Evolutionary conservation across 768 basidiomycete genomes (phyloP).

Genomic region (Tricholoma terreum): DNA sequence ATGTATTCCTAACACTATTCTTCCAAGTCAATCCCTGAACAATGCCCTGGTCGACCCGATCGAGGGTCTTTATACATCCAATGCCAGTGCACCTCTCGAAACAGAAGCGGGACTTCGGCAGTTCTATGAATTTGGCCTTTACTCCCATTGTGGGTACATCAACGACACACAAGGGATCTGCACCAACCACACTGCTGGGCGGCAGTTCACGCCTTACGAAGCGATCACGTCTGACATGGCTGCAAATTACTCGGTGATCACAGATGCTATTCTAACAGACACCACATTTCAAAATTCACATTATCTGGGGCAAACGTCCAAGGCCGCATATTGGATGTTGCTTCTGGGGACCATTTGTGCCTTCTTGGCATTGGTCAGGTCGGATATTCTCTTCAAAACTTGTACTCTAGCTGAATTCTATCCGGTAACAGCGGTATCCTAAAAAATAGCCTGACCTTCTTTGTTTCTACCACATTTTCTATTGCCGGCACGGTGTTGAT

Average conservation of each 20-base stretch:
- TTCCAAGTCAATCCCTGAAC: slow-evolving; percentile 48
- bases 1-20: neutral
- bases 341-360: slow-evolving; percentile 70
- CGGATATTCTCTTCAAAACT: slow-evolving; percentile 24
- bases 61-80: slow-evolving; percentile 60
- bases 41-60: slow-evolving; percentile 55
- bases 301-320: slow-evolving; percentile 61
- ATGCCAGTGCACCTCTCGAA: slow-evolving; percentile 60
- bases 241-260: slow-evolving; percentile 55
- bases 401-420: neutral
- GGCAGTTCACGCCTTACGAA: slow-evolving; percentile 62
- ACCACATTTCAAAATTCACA: slow-evolving; percentile 57
- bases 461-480: slow-evolving; percentile 63
- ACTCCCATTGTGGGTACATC: slow-evolving; percentile 75
- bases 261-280: slow-evolving; percentile 47
- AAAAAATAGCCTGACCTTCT: slow-evolving; percentile 63
- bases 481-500: slow-evolving; percentile 58
- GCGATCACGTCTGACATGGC: slow-evolving; percentile 66
- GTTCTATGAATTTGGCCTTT: slow-evolving; percentile 76
- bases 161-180: slow-evolving; percentile 59
- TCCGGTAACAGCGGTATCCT: slow-evolving; percentile 53
- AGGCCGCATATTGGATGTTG: slow-evolving; percentile 73
- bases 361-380: slow-evolving; percentile 66
- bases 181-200: slow-evolving; percentile 56
- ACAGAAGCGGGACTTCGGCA: slow-evolving; percentile 59